Base-by-base conservation (phyloP, 1,284 basidiomycete species). In the Takashimella koratensis region DNA sequence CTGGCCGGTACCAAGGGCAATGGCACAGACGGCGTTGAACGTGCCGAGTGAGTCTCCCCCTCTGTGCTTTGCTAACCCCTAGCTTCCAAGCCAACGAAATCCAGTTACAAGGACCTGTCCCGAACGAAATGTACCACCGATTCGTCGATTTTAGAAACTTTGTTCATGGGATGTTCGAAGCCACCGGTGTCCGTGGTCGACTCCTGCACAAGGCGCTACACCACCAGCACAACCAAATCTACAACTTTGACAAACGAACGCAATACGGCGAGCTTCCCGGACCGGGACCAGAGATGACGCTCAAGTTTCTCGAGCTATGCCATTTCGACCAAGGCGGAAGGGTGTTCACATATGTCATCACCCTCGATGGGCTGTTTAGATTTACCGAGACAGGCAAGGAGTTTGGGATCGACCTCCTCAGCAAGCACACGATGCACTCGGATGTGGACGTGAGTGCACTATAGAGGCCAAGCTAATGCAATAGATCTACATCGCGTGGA, bases 341-440 rank as follows among this genome's bases (percentile, higher is more conserved):
- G 24, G 67, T 79, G 16, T 79, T 78, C 62, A 81, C 79, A 16
- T 81, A 79, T 64, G 76, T 80, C 12, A 72, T 81, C 51, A 79
- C 78, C 44, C 70, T 80, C 13, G 78, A 80, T 53, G 78, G 77
- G 19, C 65, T 80, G 51, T 70, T 77, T 67, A 64, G 79, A 19
- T 81, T 80, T 61, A 79, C 79, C 50, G 79, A 81, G 73, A 81
- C 80, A 1, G 79, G 80, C 1, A 76, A 78, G 50, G 77, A 80
- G 63, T 79, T 81, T 60, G 73, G 78, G 2, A 78, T 80, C 49
- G 76, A 79, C 51, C 65, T 80, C 53, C 67, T 81, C 27, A 78
- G 75, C 65, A 81, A 81, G 58, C 79, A 81, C 59, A 78, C 77
- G n/a, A 80, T 80, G 79, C 80, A 81, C 62, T 76, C 79, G 26